Base-by-base conservation (phyloP, 2,329 filamentous ascomycete genomes). In the Aspergillus chevalieri region DNA sequence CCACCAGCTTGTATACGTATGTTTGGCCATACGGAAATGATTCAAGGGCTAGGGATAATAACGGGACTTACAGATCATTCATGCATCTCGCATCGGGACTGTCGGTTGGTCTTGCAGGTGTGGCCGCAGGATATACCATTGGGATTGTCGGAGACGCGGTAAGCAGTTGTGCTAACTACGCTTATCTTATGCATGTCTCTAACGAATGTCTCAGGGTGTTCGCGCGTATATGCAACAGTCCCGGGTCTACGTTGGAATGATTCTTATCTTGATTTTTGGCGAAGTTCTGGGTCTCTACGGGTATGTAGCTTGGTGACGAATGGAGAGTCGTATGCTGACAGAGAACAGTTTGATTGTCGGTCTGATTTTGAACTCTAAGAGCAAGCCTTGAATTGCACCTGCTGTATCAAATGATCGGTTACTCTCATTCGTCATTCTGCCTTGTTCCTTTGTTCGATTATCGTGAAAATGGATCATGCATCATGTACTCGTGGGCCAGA, bases 241-340 rank as follows among this genome's bases (percentile, higher is more conserved):
- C 45, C 83, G 92, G 56, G 87, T 98, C 58, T 98, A 96, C 62
- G 93, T 98, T 45, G 93, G 93, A 71, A 97, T 97, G 93, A 92
- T 98, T 43, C 75, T 98, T 63, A 97, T 97, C 60, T 80, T 97
- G 56, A 98, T 98, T 81, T 98, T 98, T 68, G 93, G 89, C 50
- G 93, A 98, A 78, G 93, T 98, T 15, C 70, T 98, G 67, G 93
- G 93, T 70, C 84, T 98, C 28, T 98, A 98, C 65, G 93, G 93
- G 89, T 95, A 78, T 59, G 85, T 59, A 33, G 28, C 6, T 34
- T 28, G 45, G 36, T 15, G 14, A 22, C 10, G 2, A 34, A 30
- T 45, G 4, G 34, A 22, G 4, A 4, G 22, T 41, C 38, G 17
- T 41, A 19, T 52, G 52, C 57, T 67, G 57, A 65, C 56, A 14